phyloP scores from a whole-genome alignment of 176 grass and related monocot species.

The sorghum (Sorghum bicolor) region Sorghum_bicolor_NCBIv3 NC_012875.2:59900501-59901000 shows the following conservation, averaged over 20 bases:
- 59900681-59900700: conserved; percentile 54
- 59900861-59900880: conserved; percentile 73
- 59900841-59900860: conserved; percentile 71
- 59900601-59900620: conserved; percentile 24
- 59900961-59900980: conserved; percentile 81
- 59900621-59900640: conserved; percentile 58
- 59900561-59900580: background rate
- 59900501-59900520: background rate
- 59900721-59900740: conserved; percentile 74
- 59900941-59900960: conserved; percentile 84
- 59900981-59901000: conserved; percentile 81
- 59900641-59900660: conserved; percentile 72
- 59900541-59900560: background rate
- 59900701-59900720: conserved; percentile 79
- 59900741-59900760: conserved; percentile 45
- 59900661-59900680: conserved; percentile 83
- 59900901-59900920: conserved; percentile 96
- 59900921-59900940: conserved; percentile 95
- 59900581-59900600: conserved; percentile 36
- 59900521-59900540: background rate
- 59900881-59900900: conserved; percentile 85
- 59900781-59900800: conserved; percentile 22
- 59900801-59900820: conserved; percentile 86
- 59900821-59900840: conserved; percentile 86
- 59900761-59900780: background rate